A percentile compares a stretch with the other conserved stretches of the same genome.
phyloP scores from a whole-genome alignment of 1,284 basidiomycete genomes.

The Cutaneotrichosporon curvatum region DNA sequence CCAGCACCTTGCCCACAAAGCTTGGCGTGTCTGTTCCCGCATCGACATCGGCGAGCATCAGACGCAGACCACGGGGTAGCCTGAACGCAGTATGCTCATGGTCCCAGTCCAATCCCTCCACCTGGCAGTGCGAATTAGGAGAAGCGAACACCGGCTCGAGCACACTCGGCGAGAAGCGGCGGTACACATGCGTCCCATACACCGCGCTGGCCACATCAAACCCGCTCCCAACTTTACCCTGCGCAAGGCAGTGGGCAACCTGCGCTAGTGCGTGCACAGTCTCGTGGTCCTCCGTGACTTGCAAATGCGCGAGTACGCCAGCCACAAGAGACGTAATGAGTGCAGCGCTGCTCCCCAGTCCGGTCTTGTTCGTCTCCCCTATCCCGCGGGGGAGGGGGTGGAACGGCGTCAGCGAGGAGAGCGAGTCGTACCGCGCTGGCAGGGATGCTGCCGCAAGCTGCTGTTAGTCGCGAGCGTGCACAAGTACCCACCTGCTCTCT shows the following conservation, averaged over 20 bases:
- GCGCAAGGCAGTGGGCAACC: conserved; percentile 90
- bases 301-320: conserved; percentile 71
- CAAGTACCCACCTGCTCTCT: conserved; percentile 59
- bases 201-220: conserved; percentile 94
- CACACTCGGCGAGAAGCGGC: conserved; percentile 72
- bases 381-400: conserved; percentile 62
- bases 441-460: conserved; percentile 60
- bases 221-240: conserved; percentile 95
- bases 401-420: conserved; percentile 66
- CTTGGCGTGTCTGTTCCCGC: conserved; percentile 89
- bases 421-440: conserved; percentile 52
- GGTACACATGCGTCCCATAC: conserved; percentile 91
- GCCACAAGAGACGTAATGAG: conserved; percentile 92
- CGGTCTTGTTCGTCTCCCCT: conserved; percentile 88
- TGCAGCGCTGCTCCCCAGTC: conserved; percentile 91
- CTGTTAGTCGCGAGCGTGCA: neutral
- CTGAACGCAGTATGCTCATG: conserved; percentile 57
- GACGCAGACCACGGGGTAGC: conserved; percentile 68
- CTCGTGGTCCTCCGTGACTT: conserved; percentile 28
- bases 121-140: neutral
- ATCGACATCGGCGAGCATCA: conserved; percentile 87
- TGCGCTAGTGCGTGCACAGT: conserved; percentile 91
- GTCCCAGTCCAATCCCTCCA: conserved; percentile 27
- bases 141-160: conserved; percentile 59
- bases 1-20: conserved; percentile 77